Evolutionary conservation across 2,329 filamentous ascomycete genomes (phyloP).

Genomic region (Monilinia laxa): DNA sequence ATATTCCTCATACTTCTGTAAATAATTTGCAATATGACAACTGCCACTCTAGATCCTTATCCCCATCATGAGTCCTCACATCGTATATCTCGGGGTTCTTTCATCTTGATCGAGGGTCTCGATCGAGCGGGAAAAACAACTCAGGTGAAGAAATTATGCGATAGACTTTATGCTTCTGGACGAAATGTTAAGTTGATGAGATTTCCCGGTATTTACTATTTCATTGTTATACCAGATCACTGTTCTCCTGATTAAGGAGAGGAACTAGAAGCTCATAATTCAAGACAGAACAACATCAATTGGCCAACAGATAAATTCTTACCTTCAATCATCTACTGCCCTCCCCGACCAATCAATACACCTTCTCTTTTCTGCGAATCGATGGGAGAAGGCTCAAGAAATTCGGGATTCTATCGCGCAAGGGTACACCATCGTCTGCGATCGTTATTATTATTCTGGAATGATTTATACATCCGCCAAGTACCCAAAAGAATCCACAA

Average conservation of each 20-base stretch:
- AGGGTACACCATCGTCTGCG: conserved; percentile 77
- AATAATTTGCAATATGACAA: conserved; percentile 26
- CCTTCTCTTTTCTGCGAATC: conserved; percentile 70
- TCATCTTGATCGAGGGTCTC: conserved; percentile 71
- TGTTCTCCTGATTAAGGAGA: not conserved
- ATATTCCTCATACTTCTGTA: not conserved
- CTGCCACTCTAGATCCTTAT: conserved; percentile 24
- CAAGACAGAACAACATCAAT: conserved; percentile 66
- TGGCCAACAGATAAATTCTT: conserved; percentile 66
- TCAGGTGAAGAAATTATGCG: conserved; percentile 60
- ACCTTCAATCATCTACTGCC: conserved; percentile 58
- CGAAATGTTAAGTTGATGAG: conserved; percentile 57
- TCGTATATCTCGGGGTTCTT: conserved; percentile 50
- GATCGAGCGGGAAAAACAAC: conserved; percentile 73
- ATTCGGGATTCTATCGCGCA: conserved; percentile 56
- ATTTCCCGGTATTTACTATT: conserved; percentile 58
- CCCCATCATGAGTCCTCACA: conserved; percentile 36
- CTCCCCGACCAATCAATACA: conserved; percentile 71
- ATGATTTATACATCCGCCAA: conserved; percentile 93
- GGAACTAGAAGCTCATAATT: conserved; percentile 11
- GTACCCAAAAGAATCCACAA: conserved; percentile 54
- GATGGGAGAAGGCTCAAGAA: conserved; percentile 57
- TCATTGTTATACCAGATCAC: not conserved
- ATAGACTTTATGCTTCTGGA: conserved; percentile 51
- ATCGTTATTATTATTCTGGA: conserved; percentile 94